Conservation (phyloP, 208 protist genomes). For the Perkinsela sp. region DNA sequence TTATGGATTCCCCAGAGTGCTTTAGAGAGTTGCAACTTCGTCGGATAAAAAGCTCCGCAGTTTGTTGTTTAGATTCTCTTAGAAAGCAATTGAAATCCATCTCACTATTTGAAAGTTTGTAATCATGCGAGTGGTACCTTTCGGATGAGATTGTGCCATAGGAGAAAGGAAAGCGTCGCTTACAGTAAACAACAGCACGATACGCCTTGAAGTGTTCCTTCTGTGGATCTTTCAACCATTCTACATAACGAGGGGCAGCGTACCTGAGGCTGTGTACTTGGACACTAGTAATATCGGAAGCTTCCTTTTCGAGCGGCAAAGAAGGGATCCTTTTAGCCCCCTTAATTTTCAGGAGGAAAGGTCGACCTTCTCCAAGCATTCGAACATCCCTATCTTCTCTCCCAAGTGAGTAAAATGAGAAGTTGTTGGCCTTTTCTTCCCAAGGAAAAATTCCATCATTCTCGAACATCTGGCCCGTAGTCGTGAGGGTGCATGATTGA, state of each 20-base stretch:
- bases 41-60: neutral
- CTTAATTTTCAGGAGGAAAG: slow-evolving; percentile 61
- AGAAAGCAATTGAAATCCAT: neutral
- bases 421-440: too few relatives aligned
- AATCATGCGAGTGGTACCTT: neutral
- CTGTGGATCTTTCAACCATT: neutral
- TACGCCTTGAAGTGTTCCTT: neutral
- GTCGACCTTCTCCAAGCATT: slow-evolving; percentile 68
- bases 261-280: neutral
- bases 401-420: slow-evolving; percentile 68
- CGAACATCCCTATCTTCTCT: slow-evolving; percentile 77
- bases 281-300: neutral
- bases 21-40: neutral
- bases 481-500: neutral
- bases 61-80: slow-evolving; percentile 2
- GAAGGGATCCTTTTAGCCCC: too few relatives aligned
- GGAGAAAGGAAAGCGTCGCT: neutral
- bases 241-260: neutral
- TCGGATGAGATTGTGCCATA: neutral
- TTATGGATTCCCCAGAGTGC: slow-evolving; percentile 10
- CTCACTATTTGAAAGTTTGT: too few relatives aligned
- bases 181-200: neutral
- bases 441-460: too few relatives aligned
- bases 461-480: neutral
- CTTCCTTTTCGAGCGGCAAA: neutral